Evolutionary conservation across 768 basidiomycete genomes (phyloP), one percentile per base, ranked within the genome.

Genomic region (Coprinellus micaceus): DNA sequence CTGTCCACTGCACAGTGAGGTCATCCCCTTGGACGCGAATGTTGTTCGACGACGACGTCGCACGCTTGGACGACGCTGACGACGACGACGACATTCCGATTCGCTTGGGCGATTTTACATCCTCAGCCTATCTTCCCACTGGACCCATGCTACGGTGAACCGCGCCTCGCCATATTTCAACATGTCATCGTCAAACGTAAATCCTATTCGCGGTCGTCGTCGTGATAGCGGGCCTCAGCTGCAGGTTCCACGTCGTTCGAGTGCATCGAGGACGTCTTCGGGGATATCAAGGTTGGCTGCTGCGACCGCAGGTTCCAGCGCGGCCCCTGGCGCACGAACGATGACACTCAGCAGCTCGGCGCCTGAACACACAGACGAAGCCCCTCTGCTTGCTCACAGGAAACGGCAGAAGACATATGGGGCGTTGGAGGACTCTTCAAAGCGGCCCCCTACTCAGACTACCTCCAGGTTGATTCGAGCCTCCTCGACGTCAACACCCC

Each of bases 121-220:
- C n/a, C n/a, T n/a, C n/a, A n/a, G n/a, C n/a, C n/a, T n/a, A n/a
- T n/a, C n/a, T n/a, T n/a, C n/a, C n/a, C n/a, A n/a, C n/a, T n/a
- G n/a, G n/a, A n/a, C n/a, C n/a, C n/a, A n/a, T n/a, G n/a, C n/a
- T n/a, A n/a, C n/a, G n/a, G n/a, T n/a, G n/a, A n/a, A n/a, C n/a
- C n/a, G n/a, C n/a, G n/a, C n/a, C n/a, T n/a, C n/a, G n/a, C n/a
- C n/a, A n/a, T n/a, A n/a, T n/a, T n/a, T n/a, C n/a, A n/a, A n/a
- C n/a, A n/a, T n/a, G n/a, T n/a, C n/a, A n/a, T n/a, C n/a, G n/a
- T n/a, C n/a, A n/a, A n/a, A n/a, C n/a, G n/a, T n/a, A n/a, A n/a
- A n/a, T n/a, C n/a, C n/a, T n/a, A n/a, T n/a, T n/a, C 49, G 29
- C n/a, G 49, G 49, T 10, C 49, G 49, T 36, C 49, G 33, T 24